Conservation (phyloP, 2,329 filamentous ascomycete genomes). For the Trichoderma atrobrunneum region DNA sequence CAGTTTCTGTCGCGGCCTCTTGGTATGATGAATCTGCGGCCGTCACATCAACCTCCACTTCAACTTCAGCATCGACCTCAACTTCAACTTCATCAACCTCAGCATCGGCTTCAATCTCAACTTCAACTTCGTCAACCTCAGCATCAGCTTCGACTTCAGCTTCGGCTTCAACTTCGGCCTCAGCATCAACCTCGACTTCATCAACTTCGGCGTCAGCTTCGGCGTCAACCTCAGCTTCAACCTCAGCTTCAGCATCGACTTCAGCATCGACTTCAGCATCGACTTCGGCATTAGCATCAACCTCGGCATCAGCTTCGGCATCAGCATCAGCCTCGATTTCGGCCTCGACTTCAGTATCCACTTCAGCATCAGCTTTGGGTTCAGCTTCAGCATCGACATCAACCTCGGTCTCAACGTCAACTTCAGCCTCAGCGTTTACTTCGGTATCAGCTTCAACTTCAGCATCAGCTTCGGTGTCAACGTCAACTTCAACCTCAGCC, state of each 20-base stretch:
- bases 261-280: not conserved
- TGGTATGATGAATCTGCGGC: not conserved
- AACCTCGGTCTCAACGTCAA: not conserved
- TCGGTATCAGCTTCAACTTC: not conserved
- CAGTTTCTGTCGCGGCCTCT: not conserved
- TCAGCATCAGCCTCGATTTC: not conserved
- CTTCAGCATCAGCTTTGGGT: not conserved
- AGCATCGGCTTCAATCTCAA: no score
- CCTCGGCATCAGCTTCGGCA: not conserved
- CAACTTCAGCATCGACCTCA: not conserved
- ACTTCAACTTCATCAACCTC: not conserved
- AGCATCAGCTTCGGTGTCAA: not conserved
- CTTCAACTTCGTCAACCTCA: no score
- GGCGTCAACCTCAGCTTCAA: not conserved
- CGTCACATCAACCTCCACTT: not conserved
- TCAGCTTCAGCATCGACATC: not conserved
- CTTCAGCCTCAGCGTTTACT: not conserved
- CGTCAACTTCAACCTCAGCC: not conserved
- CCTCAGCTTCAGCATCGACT: not conserved
- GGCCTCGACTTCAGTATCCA: not conserved
- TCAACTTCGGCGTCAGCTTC: not conserved
- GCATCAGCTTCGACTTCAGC: no score
- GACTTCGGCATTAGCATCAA: not conserved
- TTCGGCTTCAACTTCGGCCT: no score
- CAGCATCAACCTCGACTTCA: no score